A percentile compares a stretch with the other conserved stretches of the same genome.
These are phyloP conservation scores for Chlamydomonas schloesseri DNA, from an alignment of 139 green algal species.

Conservation along the genomic window DNA sequence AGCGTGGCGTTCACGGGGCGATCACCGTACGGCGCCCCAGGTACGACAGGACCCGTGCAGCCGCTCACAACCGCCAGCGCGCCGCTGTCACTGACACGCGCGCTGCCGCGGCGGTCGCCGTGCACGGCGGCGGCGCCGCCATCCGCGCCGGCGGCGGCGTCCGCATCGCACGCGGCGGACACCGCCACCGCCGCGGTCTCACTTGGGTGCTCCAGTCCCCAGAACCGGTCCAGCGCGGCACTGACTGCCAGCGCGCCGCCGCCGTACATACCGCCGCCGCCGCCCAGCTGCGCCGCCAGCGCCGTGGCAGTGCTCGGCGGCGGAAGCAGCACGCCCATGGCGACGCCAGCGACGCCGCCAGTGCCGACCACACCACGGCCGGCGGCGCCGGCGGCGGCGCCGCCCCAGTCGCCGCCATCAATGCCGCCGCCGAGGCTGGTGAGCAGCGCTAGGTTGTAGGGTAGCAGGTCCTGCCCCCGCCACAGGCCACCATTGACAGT, in stretches of 20 bases:
- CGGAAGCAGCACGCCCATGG: neutral
- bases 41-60: neutral
- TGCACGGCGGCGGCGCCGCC: too few relatives aligned
- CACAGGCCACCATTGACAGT: constrained; percentile 8
- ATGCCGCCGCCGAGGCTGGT: constrained; percentile 15
- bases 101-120: neutral
- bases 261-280: neutral
- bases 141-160: too few relatives aligned
- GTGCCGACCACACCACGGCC: neutral
- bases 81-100: neutral
- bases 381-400: neutral
- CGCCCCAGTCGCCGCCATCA: constrained; percentile 20
- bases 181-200: neutral
- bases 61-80: neutral
- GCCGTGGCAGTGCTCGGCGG: too few relatives aligned
- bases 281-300: too few relatives aligned
- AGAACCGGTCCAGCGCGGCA: constrained; percentile 3
- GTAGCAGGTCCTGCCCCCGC: constrained; percentile 12
- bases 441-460: constrained; percentile 16
- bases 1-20: neutral
- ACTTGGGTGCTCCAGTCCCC: neutral
- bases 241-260: neutral
- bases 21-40: constrained; percentile 24
- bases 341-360: neutral
- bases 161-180: too few relatives aligned